Conservation (phyloP, 2,329 filamentous ascomycete genomes). For the Neonectria faginata region DNA sequence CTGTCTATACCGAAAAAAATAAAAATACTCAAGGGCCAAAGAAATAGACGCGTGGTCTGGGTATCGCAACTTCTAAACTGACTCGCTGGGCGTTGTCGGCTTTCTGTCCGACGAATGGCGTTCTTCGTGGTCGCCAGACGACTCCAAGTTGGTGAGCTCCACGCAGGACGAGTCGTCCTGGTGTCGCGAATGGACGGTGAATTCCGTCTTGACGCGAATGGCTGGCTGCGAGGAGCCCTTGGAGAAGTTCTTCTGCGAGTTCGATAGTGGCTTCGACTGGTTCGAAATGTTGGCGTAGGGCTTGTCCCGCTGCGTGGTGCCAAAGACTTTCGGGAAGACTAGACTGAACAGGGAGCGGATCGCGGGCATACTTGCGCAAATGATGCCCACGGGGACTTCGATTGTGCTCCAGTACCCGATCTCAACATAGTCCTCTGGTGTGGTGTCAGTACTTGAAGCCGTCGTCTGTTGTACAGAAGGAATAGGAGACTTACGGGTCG, state of each 20-base stretch:
- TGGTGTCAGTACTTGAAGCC: neutral
- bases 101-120: constrained; percentile 13
- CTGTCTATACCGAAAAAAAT: neutral
- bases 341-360: constrained; percentile 35
- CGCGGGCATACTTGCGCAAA: constrained; percentile 47
- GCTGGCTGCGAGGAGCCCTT: neutral
- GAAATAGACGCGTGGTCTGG: neutral
- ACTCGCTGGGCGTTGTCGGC: constrained; percentile 16
- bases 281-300: constrained; percentile 33
- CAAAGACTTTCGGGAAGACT: constrained; percentile 35
- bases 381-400: constrained; percentile 47
- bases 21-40: neutral
- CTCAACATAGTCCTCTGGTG: constrained; percentile 41
- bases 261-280: constrained; percentile 5
- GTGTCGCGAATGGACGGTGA: neutral
- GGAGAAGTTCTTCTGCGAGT: neutral
- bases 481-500: constrained; percentile 32
- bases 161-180: constrained; percentile 8
- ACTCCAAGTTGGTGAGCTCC: constrained; percentile 17
- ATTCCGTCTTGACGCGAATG: neutral
- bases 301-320: constrained; percentile 24
- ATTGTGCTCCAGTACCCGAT: constrained; percentile 46
- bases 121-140: neutral
- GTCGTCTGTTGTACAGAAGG: neutral
- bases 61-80: constrained; percentile 5